Evolutionary conservation across 345 rosid species (phyloP), one percentile per base, ranked within the genome.

Genomic region (Lepidium aucheri): DNA sequence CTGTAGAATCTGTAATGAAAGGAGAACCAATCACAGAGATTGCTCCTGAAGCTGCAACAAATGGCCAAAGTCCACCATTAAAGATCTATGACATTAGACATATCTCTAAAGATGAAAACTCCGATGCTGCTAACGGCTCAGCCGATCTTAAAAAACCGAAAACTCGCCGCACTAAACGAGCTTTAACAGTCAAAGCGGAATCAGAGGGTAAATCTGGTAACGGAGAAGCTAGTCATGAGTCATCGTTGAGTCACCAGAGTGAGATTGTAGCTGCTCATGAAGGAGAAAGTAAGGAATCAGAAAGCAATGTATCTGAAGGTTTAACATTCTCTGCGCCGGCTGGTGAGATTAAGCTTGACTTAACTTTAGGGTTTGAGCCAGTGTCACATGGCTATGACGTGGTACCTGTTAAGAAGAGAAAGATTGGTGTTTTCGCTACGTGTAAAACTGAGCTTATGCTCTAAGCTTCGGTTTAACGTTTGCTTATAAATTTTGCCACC

Each of bases 11-110:
- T 10, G 96, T 94, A 35, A 74, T 94, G 3, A 88, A 80, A 68
- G 99, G 97, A 3, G 71, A 77, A 5, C 86, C 97, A 40, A 86
- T 91, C 70, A 87, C 79, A 2, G 89, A 89, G 42, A 84, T 90
- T 36, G 86, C 88, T 24, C 79, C 95, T 0, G 97, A 94, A 39
- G 79, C 83, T 8, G 99, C 96, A 7, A 86, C 83, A 11, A 69
- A 62, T 12, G 86, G 92, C 44, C 89, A 86, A 14, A 85, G 87
- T 1, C 98, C 98, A 45, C 96, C 97, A 4, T 43, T 90, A 9
- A 94, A 86, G 76, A 88, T 83, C 11, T 94, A 85, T 61, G 97
- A 94, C 71, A 88, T 94, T 14, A 89, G 97, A 11, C 99, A 94
- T 72, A 87, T 77, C 20, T 83, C 89, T 0, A 94, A 88, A 56